Evolutionary conservation across 345 rosid genomes (phyloP), one percentile per base, ranked within the genome.

Genomic region (Balakata baccata): DNA sequence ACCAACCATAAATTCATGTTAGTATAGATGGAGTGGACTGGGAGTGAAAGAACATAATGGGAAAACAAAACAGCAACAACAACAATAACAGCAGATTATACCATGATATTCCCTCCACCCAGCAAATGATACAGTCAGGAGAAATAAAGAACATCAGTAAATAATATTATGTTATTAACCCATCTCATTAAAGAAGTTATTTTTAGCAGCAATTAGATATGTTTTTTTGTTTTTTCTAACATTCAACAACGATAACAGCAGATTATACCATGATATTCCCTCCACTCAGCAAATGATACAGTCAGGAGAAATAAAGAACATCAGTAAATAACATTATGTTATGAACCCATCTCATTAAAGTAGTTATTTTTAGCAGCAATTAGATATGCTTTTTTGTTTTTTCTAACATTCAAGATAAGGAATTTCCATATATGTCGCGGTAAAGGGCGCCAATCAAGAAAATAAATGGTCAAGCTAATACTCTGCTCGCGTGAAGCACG

Each of bases 261-360:
- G n/a, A n/a, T n/a, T n/a, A n/a, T n/a, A n/a, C n/a, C n/a, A n/a
- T n/a, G n/a, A n/a, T n/a, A n/a, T n/a, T n/a, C 57, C 20, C 8
- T 34, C 43, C 65, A 61, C 64, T 59, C 14, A 5, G 39, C 66
- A 62, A 34, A 62, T 62, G 43, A 62, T 58, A 58, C 25, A 58
- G 25, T 58, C 62, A 22, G 23, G 37, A 22, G 62, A 6, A 58
- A 3, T 11, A 58, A 58, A 23, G 6, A 58, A 54, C 59, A 54
- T n/a, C 23, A 54, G 25, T 5, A 54, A 54, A 54, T 14, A 54
- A 7, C 5, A n/a, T 54, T 6, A n/a, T n/a, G n/a, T n/a, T n/a
- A n/a, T n/a, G n/a, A 22, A 18, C 59, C 9, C 59, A n/a, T 54
- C 23, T 54, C 23, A n/a, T 54, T n/a, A 17, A 54, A 53, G 10